A percentile compares a stretch with the other conserved stretches of the same genome.
Conservation (phyloP, 176 grass and related monocot genomes). For the Cymbopogon citratus region DNA sequence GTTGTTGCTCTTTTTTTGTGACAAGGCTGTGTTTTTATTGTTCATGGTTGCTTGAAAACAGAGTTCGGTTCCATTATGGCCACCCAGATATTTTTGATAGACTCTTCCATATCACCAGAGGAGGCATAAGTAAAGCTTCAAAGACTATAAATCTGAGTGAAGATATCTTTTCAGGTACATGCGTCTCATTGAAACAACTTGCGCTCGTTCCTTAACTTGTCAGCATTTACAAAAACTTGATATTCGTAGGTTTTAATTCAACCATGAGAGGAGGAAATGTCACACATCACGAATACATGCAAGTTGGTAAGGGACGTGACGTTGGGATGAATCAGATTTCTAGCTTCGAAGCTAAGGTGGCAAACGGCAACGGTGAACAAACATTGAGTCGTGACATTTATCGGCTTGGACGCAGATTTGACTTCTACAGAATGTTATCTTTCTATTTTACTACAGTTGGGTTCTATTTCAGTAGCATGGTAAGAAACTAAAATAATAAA, state of each 20-base stretch:
- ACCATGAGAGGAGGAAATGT: slow-evolving; percentile 83
- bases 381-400: slow-evolving; percentile 96
- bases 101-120: slow-evolving; percentile 96
- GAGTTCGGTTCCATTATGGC: slow-evolving; percentile 97
- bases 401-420: slow-evolving; percentile 87
- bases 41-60: slow-evolving; percentile 26
- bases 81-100: slow-evolving; percentile 99
- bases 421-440: slow-evolving; percentile 93
- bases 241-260: slow-evolving; percentile 82
- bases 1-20: neutral
- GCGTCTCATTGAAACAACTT: neutral
- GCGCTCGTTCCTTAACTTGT: neutral
- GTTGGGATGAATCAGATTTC: slow-evolving; percentile 99
- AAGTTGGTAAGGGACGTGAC: slow-evolving; percentile 97
- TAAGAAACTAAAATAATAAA: slow-evolving; percentile 42
- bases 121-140: slow-evolving; percentile 97
- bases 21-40: neutral
- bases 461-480: slow-evolving; percentile 98
- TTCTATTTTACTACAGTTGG: slow-evolving; percentile 97
- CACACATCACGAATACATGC: slow-evolving; percentile 97
- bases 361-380: slow-evolving; percentile 95
- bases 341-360: slow-evolving; percentile 89
- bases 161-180: slow-evolving; percentile 92
- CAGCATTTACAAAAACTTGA: slow-evolving; percentile 23
- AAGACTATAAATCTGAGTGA: slow-evolving; percentile 98